A percentile compares a stretch with the other conserved stretches of the same genome.
Evolutionary conservation across 192 early-diverging fungal genomes (phyloP).

Genomic region (Linnemannia elongata): DNA sequence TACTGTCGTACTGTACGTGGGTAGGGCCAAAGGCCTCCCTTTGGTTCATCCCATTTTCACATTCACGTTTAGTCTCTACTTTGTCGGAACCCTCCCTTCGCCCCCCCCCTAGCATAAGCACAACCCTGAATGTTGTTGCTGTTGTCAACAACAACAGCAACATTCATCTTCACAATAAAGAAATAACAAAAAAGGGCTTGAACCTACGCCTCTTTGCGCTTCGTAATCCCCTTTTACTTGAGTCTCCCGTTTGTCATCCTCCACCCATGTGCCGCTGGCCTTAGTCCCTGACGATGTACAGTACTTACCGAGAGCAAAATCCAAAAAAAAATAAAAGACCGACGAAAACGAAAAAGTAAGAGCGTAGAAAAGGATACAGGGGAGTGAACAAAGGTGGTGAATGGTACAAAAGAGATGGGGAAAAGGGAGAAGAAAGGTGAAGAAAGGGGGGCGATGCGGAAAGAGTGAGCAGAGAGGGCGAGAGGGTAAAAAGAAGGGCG

Average conservation of each 20-base stretch:
- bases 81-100: neutral
- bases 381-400: too few relatives aligned
- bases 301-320: too few relatives aligned
- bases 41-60: neutral
- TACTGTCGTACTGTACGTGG: neutral
- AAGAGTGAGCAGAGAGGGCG: neutral
- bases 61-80: neutral
- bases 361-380: neutral
- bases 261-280: too few relatives aligned
- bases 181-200: too few relatives aligned
- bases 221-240: too few relatives aligned
- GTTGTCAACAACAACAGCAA: too few relatives aligned
- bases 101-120: neutral
- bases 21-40: neutral
- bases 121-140: conserved; percentile 3
- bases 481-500: neutral
- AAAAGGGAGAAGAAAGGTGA: neutral
- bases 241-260: too few relatives aligned
- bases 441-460: neutral
- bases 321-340: too few relatives aligned
- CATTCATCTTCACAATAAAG: too few relatives aligned
- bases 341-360: too few relatives aligned
- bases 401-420: neutral
- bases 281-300: too few relatives aligned
- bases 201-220: too few relatives aligned